Evolutionary conservation across 2,329 filamentous ascomycete species (phyloP).

Genomic region (Periconia sp.): DNA sequence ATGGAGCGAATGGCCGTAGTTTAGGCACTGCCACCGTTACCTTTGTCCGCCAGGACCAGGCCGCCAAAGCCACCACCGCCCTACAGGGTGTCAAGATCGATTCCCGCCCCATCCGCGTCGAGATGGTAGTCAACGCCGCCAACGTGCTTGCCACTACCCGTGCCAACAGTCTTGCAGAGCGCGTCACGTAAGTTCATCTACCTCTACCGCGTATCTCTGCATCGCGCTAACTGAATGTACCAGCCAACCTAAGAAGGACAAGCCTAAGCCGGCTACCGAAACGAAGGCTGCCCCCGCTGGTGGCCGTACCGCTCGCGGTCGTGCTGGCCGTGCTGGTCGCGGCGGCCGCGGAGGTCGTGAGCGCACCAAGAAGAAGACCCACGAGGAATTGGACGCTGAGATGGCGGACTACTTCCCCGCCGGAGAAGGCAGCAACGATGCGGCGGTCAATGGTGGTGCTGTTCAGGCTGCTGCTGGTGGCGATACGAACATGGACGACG

Average conservation of each 20-base stretch:
- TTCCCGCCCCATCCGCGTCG: slow-evolving; percentile 89
- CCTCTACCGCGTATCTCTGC: background rate
- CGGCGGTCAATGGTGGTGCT: slow-evolving; percentile 48
- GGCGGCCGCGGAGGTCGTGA: slow-evolving; percentile 48
- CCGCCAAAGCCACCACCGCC: slow-evolving; percentile 78
- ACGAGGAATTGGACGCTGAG: slow-evolving; percentile 93
- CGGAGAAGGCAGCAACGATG: slow-evolving; percentile 47
- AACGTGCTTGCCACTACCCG: slow-evolving; percentile 64
- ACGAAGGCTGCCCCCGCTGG: slow-evolving; percentile 63
- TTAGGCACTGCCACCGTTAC: slow-evolving; percentile 89
- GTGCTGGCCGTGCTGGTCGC: slow-evolving; percentile 39
- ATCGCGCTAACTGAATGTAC: slow-evolving; percentile 1
- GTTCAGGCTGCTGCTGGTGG: slow-evolving; percentile 46
- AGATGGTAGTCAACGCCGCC: slow-evolving; percentile 82
- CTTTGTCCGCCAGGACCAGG: slow-evolving; percentile 79
- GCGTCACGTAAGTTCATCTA: slow-evolving; percentile 66
- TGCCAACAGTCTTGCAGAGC: slow-evolving; percentile 79
- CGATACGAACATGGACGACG: slow-evolving; percentile 44
- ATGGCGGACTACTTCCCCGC: slow-evolving; percentile 92
- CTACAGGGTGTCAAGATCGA: slow-evolving; percentile 91
- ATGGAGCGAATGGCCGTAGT: slow-evolving; percentile 89
- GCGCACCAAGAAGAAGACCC: slow-evolving; percentile 84
- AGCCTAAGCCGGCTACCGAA: slow-evolving; percentile 72
- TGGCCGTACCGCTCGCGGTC: slow-evolving; percentile 52
- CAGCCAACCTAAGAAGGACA: slow-evolving; percentile 64